phyloP scores from a whole-genome alignment of 768 basidiomycete genomes.

The Mycena galopus region DNA sequence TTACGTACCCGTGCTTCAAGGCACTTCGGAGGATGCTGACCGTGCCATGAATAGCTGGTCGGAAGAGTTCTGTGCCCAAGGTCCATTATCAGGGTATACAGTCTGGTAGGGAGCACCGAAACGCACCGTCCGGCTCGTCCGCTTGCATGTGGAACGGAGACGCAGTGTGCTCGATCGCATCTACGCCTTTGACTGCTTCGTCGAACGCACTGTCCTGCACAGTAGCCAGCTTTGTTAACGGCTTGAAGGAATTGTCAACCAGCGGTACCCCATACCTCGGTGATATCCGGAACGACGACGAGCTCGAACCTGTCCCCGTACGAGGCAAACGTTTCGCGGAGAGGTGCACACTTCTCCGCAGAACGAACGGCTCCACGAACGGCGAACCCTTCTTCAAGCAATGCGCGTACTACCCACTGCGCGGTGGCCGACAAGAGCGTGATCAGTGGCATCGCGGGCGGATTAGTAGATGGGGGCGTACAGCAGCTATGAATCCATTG shows the following conservation, averaged over 20 bases:
- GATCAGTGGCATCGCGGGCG: background rate
- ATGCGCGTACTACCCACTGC: constrained; percentile 63
- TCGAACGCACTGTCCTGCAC: background rate
- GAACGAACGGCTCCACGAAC: constrained; percentile 80
- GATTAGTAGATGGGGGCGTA: background rate
- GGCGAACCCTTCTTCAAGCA: constrained; percentile 72
- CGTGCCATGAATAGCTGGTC: constrained; percentile 59
- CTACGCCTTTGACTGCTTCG: constrained; percentile 70
- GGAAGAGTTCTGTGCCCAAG: constrained; percentile 24
- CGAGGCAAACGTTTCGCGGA: constrained; percentile 65
- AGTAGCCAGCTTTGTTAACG: background rate
- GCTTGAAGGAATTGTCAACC: too few relatives aligned
- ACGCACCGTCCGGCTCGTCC: background rate
- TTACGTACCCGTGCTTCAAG: constrained; percentile 57
- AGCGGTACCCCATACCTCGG: constrained; percentile 40
- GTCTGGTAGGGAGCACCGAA: background rate
- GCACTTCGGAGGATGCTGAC: constrained; percentile 53
- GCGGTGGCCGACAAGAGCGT: background rate
- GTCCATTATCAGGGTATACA: background rate
- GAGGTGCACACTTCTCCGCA: constrained; percentile 67
- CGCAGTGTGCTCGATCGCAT: background rate
- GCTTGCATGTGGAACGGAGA: background rate
- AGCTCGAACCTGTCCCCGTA: constrained; percentile 73
- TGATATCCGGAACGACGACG: constrained; percentile 78
- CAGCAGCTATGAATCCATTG: constrained; percentile 68